Conservation (phyloP, 1,284 basidiomycete genomes). For the Tausonia pullulans region DNA sequence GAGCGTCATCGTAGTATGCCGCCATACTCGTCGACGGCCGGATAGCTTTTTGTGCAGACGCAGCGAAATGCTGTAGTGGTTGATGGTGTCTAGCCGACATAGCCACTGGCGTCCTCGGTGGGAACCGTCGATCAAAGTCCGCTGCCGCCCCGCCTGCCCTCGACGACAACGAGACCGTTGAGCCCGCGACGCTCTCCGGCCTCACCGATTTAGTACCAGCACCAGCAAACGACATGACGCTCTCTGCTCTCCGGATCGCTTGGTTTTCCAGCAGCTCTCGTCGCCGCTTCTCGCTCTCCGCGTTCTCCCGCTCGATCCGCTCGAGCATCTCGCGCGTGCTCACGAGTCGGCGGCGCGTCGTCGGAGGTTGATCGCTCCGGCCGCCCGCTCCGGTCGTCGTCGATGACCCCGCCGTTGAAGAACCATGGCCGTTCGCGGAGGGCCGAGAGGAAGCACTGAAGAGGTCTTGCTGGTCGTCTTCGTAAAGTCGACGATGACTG, state of each 20-base stretch:
- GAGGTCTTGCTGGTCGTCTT: too few species aligned
- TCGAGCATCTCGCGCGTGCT: neutral
- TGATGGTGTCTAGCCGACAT: neutral
- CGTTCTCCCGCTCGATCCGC: neutral
- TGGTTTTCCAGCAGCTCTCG: neutral
- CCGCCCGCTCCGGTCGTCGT: too few species aligned
- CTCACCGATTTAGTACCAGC: too few species aligned
- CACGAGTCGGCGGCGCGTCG: too few species aligned
- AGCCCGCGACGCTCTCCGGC: too few species aligned
- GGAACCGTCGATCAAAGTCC: neutral
- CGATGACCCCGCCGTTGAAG: too few species aligned
- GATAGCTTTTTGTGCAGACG: neutral
- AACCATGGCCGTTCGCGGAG: too few species aligned
- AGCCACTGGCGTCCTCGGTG: neutral
- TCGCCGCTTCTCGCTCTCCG: neutral
- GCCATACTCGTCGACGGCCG: neutral
- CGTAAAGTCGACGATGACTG: too few species aligned
- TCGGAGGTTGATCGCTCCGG: too few species aligned
- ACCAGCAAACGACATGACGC: neutral
- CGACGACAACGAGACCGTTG: too few species aligned
- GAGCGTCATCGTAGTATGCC: neutral
- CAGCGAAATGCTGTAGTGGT: too few species aligned
- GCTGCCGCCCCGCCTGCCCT: neutral
- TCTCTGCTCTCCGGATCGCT: neutral
- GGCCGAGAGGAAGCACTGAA: too few species aligned